These are phyloP conservation scores for Verticillium longisporum DNA, from an alignment of 2,329 filamentous ascomycete genomes.

Conservation along the genomic window DNA sequence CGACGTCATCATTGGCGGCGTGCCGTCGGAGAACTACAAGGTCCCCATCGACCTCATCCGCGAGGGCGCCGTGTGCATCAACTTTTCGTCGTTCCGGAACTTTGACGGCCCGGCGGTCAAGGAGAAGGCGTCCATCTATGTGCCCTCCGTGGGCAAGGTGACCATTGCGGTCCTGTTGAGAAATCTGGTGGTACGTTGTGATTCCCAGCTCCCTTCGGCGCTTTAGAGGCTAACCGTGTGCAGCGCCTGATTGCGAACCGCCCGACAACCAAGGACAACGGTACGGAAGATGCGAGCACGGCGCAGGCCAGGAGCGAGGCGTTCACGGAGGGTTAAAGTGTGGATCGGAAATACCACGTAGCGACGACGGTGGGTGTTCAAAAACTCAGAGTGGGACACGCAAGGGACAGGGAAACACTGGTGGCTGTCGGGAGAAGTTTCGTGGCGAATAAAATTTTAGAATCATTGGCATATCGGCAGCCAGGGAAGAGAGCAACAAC, in stretches of 20 bases:
- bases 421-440: not conserved
- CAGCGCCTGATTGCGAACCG: slow-evolving; percentile 48
- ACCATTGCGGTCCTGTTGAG: slow-evolving; percentile 88
- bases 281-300: slow-evolving; percentile 14
- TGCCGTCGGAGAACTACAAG: slow-evolving; percentile 84
- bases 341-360: not conserved
- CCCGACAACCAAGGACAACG: slow-evolving; percentile 28
- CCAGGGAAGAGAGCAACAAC: not conserved
- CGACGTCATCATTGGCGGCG: slow-evolving; percentile 91
- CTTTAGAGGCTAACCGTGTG: not conserved
- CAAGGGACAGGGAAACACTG: slow-evolving; percentile 1
- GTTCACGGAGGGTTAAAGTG: slow-evolving; percentile 28
- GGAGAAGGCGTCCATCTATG: slow-evolving; percentile 93
- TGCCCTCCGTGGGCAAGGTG: slow-evolving; percentile 94
- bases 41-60: slow-evolving; percentile 76
- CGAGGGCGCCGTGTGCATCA: slow-evolving; percentile 95
- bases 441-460: not conserved
- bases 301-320: slow-evolving; percentile 32
- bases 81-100: slow-evolving; percentile 94
- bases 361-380: not conserved
- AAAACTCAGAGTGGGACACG: slow-evolving; percentile 2
- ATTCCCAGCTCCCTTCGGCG: not conserved
- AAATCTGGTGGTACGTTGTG: slow-evolving; percentile 72
- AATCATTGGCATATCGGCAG: not conserved
- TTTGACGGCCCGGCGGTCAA: slow-evolving; percentile 81